Percentiles rank a stretch among this genome's conserved stretches.
phyloP scores from a whole-genome alignment of 139 green algal species.

The Microglena sp. region DNA sequence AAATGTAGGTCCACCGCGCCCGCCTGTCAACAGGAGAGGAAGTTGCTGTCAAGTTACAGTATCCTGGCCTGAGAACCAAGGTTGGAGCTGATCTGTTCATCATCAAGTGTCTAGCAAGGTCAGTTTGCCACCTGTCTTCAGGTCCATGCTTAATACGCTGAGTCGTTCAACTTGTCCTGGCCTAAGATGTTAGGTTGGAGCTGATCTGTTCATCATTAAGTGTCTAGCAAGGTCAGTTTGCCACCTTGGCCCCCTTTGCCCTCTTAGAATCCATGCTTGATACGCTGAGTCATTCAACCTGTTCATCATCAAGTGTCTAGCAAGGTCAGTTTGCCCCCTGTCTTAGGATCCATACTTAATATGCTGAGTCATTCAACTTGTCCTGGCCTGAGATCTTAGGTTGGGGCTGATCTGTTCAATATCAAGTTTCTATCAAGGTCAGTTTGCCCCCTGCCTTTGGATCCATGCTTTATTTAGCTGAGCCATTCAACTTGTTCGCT shows the following conservation, averaged over 20 bases:
- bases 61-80: constrained; percentile 45
- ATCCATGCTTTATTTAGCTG: too few species aligned
- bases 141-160: too few species aligned
- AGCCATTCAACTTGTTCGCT: too few species aligned
- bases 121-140: too few species aligned
- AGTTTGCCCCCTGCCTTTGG: too few species aligned
- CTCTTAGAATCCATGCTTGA: too few species aligned
- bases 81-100: constrained; percentile 63
- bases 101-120: constrained; percentile 30
- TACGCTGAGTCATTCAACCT: too few species aligned
- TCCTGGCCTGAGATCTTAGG: constrained; percentile 43
- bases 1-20: constrained; percentile 56
- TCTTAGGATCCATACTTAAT: too few species aligned
- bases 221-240: constrained; percentile 22
- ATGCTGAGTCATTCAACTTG: too few species aligned
- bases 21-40: constrained; percentile 33
- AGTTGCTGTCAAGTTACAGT: constrained; percentile 78
- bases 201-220: constrained; percentile 60
- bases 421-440: constrained; percentile 33
- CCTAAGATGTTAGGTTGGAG: constrained; percentile 39
- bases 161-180: too few species aligned
- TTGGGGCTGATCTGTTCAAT: constrained; percentile 60
- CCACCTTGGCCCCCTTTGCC: too few species aligned
- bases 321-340: too few species aligned
- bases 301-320: constrained; percentile 39